Base-by-base conservation (phyloP, 345 rosid species). In the Aquilaria sinensis region DNA sequence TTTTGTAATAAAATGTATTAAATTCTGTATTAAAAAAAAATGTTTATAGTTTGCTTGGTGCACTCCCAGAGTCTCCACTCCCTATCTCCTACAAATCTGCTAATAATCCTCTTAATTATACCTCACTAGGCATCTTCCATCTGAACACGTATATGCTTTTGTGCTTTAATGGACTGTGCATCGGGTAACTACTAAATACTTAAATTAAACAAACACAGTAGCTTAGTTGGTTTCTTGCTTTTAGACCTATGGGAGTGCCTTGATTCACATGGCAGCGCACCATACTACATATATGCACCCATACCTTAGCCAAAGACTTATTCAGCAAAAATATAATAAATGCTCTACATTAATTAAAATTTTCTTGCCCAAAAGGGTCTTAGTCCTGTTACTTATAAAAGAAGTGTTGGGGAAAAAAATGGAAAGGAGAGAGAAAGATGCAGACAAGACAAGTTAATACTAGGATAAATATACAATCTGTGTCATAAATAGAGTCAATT, bases 211-310 rank as follows among this genome's bases (percentile, higher is more conserved):
- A 58, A 69, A 65, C 10, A 52, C 57, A 59, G 23, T n/a, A 56
- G 52, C 68, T 67, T 41, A 67, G 70, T 67, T 74, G 74, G 61
- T 74, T 57, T 67, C 45, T 57, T 43, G 15, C 80, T 76, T 76
- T 63, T 23, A 32, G 68, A 70, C 66, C 60, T 60, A 57, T 60
- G 72, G 69, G 70, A 76, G 29, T 51, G 30, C 34, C 51, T 12
- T 8, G 74, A 74, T 76, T 47, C 76, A 69, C 71, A 74, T 66
- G 65, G 53, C 60, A 50, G n/a, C 60, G 43, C 15, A 32, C 31
- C 33, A 23, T 12, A 51, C 49, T 31, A 53, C 32, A 11, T 31
- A 53, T 31, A 11, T 31, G 68, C 67, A 52, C 61, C 63, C 34
- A 60, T 49, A 53, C 57, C 48, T 34, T 2, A 9, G 37, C 7